A percentile compares a stretch with the other conserved stretches of the same genome.
Evolutionary conservation across 169 alveolate species (phyloP).

Genomic region (Eimeria sp.): DNA sequence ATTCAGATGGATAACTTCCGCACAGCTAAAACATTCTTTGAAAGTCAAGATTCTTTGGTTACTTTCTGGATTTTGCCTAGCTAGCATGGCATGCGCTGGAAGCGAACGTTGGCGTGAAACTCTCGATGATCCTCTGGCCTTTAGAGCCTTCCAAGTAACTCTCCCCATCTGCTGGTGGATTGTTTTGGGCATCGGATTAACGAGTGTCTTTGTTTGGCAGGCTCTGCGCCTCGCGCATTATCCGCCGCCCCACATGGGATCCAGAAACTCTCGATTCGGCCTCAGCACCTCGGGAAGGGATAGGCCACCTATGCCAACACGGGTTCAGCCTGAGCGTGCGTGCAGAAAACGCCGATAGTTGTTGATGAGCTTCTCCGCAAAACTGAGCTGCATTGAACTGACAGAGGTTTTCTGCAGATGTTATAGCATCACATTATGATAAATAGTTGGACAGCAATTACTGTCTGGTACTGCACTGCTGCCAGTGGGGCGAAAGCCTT

Average conservation of each 20-base stretch:
- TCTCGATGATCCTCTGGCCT: constrained; percentile 53
- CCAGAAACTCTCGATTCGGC: constrained; percentile 53
- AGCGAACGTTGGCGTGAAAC: constrained; percentile 73
- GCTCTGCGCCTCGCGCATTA: constrained; percentile 63
- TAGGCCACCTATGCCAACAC: constrained; percentile 73
- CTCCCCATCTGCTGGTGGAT: constrained; percentile 77
- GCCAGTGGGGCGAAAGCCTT: background rate
- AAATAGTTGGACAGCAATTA: background rate
- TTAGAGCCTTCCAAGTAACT: constrained; percentile 58
- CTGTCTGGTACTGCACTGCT: background rate
- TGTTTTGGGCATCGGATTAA: constrained; percentile 31
- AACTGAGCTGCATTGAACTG: background rate
- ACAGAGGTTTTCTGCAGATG: background rate
- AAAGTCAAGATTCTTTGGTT: constrained; percentile 63
- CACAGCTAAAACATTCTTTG: constrained; percentile 13
- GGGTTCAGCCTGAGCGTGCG: constrained; percentile 43
- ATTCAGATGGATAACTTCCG: constrained; percentile 58
- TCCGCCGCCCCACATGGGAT: background rate
- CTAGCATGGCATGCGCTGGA: constrained; percentile 69
- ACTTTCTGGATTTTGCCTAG: constrained; percentile 65
- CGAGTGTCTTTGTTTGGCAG: constrained; percentile 37
- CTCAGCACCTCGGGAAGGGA: constrained; percentile 20
- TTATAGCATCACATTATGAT: background rate
- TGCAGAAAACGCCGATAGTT: constrained; percentile 55
- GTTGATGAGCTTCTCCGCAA: background rate